Evolutionary conservation across 2,329 filamentous ascomycete genomes (phyloP).

Genomic region (Aspergillus tubingensis): DNA sequence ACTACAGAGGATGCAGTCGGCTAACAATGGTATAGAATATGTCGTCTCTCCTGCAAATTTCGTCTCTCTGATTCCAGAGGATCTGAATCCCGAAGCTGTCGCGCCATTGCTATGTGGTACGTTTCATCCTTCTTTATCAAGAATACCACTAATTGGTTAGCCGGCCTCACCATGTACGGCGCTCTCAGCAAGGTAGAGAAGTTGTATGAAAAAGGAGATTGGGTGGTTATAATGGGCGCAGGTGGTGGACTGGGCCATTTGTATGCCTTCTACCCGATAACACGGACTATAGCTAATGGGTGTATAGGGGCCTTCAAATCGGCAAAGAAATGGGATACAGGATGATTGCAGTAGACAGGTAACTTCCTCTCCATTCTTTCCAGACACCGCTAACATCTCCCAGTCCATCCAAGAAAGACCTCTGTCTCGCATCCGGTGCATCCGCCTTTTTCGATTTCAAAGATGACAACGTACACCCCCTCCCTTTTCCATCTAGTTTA

Average conservation of each 20-base stretch:
- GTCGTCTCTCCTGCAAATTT: constrained; percentile 14
- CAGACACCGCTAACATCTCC: not conserved
- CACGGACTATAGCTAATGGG: too few species aligned
- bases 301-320: constrained; percentile 12
- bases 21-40: constrained; percentile 7
- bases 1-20: not conserved
- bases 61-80: constrained; percentile 11
- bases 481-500: too few species aligned
- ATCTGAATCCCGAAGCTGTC: constrained; percentile 9
- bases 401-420: constrained; percentile 20
- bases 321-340: constrained; percentile 16
- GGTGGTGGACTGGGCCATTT: constrained; percentile 16
- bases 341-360: constrained; percentile 12
- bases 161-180: constrained; percentile 16
- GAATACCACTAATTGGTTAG: not conserved
- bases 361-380: too few species aligned
- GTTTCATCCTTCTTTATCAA: not conserved
- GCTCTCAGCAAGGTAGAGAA: constrained; percentile 16
- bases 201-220: constrained; percentile 10
- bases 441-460: constrained; percentile 23
- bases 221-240: constrained; percentile 19
- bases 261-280: not conserved
- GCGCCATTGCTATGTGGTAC: constrained; percentile 16
- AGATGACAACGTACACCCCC: constrained; percentile 23
- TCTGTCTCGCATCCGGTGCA: constrained; percentile 22